phyloP scores from a whole-genome alignment of 1,139 yeast species.

The Debaryomycetaceae sp. region DNA sequence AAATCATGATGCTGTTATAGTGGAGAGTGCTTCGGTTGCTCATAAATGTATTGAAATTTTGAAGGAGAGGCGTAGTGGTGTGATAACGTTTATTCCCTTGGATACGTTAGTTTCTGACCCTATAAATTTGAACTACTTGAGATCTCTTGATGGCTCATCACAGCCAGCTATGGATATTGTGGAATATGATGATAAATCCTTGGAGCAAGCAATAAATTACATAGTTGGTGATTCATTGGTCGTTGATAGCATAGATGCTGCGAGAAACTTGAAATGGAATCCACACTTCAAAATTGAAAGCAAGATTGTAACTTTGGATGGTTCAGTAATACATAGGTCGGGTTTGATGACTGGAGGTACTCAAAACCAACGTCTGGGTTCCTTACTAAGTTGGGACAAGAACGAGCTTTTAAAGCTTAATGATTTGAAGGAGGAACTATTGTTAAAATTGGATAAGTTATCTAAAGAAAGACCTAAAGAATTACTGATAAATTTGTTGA shows the following conservation, averaged over 20 bases:
- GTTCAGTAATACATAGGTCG: slow-evolving; percentile 78
- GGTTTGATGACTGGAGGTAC: slow-evolving; percentile 94
- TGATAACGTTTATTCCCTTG: slow-evolving; percentile 84
- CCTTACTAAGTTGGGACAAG: slow-evolving; percentile 64
- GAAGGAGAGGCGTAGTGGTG: slow-evolving; percentile 83
- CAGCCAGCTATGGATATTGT: slow-evolving; percentile 73
- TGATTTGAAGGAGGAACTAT: slow-evolving; percentile 58
- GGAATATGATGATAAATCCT: slow-evolving; percentile 57
- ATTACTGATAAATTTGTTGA: slow-evolving; percentile 52
- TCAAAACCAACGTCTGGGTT: slow-evolving; percentile 32
- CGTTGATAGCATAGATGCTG: slow-evolving; percentile 68
- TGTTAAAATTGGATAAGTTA: slow-evolving; percentile 50
- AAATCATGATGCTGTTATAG: slow-evolving; percentile 78
- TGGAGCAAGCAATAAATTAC: slow-evolving; percentile 78
- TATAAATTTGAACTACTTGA: slow-evolving; percentile 53
- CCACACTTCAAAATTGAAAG: slow-evolving; percentile 43
- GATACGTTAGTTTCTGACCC: slow-evolving; percentile 63
- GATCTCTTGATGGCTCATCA: slow-evolving; percentile 55
- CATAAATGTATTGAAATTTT: slow-evolving; percentile 78
- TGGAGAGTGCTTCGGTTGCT: slow-evolving; percentile 73
- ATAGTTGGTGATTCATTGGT: slow-evolving; percentile 79
- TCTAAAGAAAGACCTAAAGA: slow-evolving; percentile 52
- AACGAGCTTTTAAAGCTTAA: slow-evolving; percentile 59
- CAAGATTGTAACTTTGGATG: slow-evolving; percentile 79
- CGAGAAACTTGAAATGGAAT: slow-evolving; percentile 74